Percentiles rank a stretch among this genome's conserved stretches.
phyloP scores from a whole-genome alignment of 176 grass and related monocot genomes.

The Areca catechu region DNA sequence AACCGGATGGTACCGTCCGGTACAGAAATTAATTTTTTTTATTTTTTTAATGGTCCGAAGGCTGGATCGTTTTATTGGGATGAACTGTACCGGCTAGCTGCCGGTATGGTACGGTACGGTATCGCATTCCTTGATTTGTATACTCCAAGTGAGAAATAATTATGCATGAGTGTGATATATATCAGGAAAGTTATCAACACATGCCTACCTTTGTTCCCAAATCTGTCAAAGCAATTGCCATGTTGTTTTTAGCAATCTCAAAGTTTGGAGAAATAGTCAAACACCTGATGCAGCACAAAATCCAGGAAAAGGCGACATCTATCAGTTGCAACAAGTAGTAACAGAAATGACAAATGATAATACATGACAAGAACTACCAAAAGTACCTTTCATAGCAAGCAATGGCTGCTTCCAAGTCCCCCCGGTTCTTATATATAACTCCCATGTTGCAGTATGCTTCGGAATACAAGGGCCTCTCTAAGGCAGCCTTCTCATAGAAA shows the following conservation, averaged over 20 bases:
- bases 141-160: too few species aligned
- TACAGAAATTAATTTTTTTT: too few species aligned
- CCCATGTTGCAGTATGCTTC: conserved; percentile 99
- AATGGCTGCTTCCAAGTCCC: conserved; percentile 90
- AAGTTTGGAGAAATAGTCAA: conserved; percentile 97
- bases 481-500: conserved; percentile 94
- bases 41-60: too few species aligned
- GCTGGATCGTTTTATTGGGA: too few species aligned
- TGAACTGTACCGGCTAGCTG: too few species aligned
- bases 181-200: background rate
- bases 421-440: conserved; percentile 97
- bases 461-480: conserved; percentile 89
- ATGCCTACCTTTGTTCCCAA: conserved; percentile 84
- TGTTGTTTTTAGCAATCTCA: conserved; percentile 99
- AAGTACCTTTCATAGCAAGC: conserved; percentile 86
- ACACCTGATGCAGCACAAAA: conserved; percentile 49
- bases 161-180: too few species aligned
- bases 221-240: conserved; percentile 97
- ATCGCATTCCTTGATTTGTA: too few species aligned
- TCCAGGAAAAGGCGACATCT: conserved; percentile 6
- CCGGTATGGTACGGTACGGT: too few species aligned
- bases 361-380: background rate
- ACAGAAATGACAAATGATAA: background rate
- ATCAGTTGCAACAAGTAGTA: conserved; percentile 6
- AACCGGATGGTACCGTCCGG: too few species aligned